Conservation (phyloP, 2,329 filamentous ascomycete genomes). For the Diaporthe sp. region DNA sequence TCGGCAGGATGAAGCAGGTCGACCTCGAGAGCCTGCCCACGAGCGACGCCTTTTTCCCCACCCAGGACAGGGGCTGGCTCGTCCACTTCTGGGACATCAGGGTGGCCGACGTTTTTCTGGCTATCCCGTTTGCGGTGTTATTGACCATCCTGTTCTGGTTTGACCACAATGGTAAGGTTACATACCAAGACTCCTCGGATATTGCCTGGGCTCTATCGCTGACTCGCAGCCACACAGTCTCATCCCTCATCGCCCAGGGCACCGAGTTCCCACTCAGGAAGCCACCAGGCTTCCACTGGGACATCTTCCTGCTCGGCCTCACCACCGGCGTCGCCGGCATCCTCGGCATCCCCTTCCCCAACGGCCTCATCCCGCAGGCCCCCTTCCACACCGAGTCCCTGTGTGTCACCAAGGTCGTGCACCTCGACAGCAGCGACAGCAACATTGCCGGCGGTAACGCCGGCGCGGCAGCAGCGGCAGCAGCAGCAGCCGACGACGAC, state of each 20-base stretch:
- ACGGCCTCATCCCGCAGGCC: constrained; percentile 86
- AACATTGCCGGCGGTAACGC: constrained; percentile 45
- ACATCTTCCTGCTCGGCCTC: constrained; percentile 83
- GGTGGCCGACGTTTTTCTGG: constrained; percentile 82
- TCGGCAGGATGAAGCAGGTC: constrained; percentile 84
- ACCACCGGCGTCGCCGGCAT: constrained; percentile 83
- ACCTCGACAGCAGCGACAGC: constrained; percentile 62
- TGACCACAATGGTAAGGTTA: constrained; percentile 81
- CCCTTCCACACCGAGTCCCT: constrained; percentile 86
- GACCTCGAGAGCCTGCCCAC: constrained; percentile 80
- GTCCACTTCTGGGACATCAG: constrained; percentile 85
- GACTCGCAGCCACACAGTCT: constrained; percentile 65
- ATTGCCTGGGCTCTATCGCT: background rate
- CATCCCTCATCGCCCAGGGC: constrained; percentile 85
- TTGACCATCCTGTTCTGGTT: constrained; percentile 91
- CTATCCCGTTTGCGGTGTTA: constrained; percentile 87
- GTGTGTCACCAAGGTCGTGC: constrained; percentile 74
- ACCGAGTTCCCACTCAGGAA: constrained; percentile 86
- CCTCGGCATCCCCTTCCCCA: constrained; percentile 84
- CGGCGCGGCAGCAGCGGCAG: background rate
- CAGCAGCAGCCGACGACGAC: constrained; percentile 55
- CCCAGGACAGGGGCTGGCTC: constrained; percentile 79
- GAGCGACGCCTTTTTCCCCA: constrained; percentile 83
- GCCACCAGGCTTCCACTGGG: constrained; percentile 89
- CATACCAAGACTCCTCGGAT: background rate